phyloP scores from a whole-genome alignment of 2,329 filamentous ascomycete genomes.

The Ophiostoma sp. region DNA sequence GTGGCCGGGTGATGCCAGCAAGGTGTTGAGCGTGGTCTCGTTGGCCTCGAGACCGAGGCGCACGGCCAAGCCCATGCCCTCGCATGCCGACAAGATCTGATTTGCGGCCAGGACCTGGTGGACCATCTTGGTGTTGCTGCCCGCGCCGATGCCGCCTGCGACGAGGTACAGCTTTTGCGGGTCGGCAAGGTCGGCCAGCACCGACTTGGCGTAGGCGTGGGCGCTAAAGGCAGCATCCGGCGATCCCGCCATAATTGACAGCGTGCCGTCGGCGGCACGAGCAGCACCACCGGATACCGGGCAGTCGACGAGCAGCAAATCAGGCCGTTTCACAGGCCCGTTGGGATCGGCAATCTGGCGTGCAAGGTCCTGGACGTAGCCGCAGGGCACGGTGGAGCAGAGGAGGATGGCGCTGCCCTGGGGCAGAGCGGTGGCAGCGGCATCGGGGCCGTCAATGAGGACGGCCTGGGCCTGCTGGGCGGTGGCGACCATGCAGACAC shows the following conservation, averaged over 20 bases:
- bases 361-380: slow-evolving; percentile 57
- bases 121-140: slow-evolving; percentile 58
- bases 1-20: slow-evolving; percentile 46
- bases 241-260: slow-evolving; percentile 70
- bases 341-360: slow-evolving; percentile 45
- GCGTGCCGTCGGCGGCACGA: slow-evolving; percentile 63
- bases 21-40: slow-evolving; percentile 37
- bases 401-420: slow-evolving; percentile 57
- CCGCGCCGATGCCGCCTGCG: slow-evolving; percentile 53
- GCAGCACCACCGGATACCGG: slow-evolving; percentile 67
- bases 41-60: slow-evolving; percentile 48
- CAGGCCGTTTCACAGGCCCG: slow-evolving; percentile 39
- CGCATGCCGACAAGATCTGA: slow-evolving; percentile 56
- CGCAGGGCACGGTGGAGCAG: slow-evolving; percentile 64
- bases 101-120: slow-evolving; percentile 60
- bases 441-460: slow-evolving; percentile 53
- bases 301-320: slow-evolving; percentile 63
- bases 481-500: slow-evolving; percentile 72
- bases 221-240: slow-evolving; percentile 50
- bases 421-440: slow-evolving; percentile 47
- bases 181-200: slow-evolving; percentile 61
- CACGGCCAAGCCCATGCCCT: slow-evolving; percentile 55
- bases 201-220: slow-evolving; percentile 49
- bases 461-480: slow-evolving; percentile 62
- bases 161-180: slow-evolving; percentile 57